Evolutionary conservation across 1,284 basidiomycete genomes (phyloP).

Genomic region (Boletellus dicymbophilus): DNA sequence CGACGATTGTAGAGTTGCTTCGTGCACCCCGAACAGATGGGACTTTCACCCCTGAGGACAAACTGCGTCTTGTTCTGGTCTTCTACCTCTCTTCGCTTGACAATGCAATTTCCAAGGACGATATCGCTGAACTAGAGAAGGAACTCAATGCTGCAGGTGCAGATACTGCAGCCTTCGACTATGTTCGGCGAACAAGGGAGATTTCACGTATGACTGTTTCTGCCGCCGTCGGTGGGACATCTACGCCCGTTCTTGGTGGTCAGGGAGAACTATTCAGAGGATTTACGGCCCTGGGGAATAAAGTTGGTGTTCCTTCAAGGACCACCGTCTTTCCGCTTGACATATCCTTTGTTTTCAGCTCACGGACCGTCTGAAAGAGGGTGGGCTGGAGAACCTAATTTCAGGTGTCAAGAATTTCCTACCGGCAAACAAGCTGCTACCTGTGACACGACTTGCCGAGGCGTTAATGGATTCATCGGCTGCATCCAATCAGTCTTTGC

Average conservation of each 20-base stretch:
- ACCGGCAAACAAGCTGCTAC: slow-evolving; percentile 92
- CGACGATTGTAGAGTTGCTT: slow-evolving; percentile 82
- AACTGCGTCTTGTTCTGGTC: slow-evolving; percentile 91
- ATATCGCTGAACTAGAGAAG: slow-evolving; percentile 85
- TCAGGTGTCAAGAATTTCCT: slow-evolving; percentile 99
- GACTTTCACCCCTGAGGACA: slow-evolving; percentile 78
- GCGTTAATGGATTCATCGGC: slow-evolving; percentile 96
- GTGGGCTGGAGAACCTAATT: slow-evolving; percentile 93
- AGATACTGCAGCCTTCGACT: slow-evolving; percentile 86
- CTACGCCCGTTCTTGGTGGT: slow-evolving; percentile 77
- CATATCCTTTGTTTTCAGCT: slow-evolving; percentile 48
- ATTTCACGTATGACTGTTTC: slow-evolving; percentile 90
- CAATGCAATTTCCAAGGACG: slow-evolving; percentile 80
- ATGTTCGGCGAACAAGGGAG: slow-evolving; percentile 91
- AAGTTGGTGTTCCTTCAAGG: slow-evolving; percentile 49
- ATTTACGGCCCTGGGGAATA: slow-evolving; percentile 90
- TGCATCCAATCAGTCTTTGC: slow-evolving; percentile 89
- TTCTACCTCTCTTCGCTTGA: slow-evolving; percentile 91
- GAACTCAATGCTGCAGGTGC: slow-evolving; percentile 82
- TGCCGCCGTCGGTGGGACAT: slow-evolving; percentile 57
- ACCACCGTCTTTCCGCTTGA: slow-evolving; percentile 7
- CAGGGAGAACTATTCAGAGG: slow-evolving; percentile 86
- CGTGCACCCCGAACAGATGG: slow-evolving; percentile 67
- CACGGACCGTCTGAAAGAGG: slow-evolving; percentile 92
- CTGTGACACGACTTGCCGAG: slow-evolving; percentile 91